Evolutionary conservation across 129 eudicot species (phyloP), one percentile per base, ranked within the genome.

Genomic region (Helianthus annuus): DNA sequence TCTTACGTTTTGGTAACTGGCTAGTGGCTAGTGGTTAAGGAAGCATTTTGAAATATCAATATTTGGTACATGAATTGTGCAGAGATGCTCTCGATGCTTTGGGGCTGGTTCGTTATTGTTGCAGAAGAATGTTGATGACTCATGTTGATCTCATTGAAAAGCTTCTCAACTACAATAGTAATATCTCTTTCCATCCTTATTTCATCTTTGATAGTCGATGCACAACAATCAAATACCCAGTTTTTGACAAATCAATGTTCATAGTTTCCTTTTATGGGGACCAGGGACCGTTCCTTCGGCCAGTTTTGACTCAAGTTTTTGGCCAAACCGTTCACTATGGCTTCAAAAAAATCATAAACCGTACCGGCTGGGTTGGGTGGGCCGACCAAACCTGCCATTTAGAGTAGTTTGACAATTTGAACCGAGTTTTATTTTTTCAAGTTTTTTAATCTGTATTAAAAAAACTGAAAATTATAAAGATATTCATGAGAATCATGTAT

Each of bases 81-180:
- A 93, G 98, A 44, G 98, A 93, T 76, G 98, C 98, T 48, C 92
- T 89, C 49, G 98, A 93, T 87, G 88, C 96, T 9, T 61, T 93
- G 80, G 87, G 84, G 51, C 82, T 93, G 80, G 96, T 89, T 59
- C 98, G 97, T 3, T 93, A 89, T 52, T 93, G 98, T 70, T 93
- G 98, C 68, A 83, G 98, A 80, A 87, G 97, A 72, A 93, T 93
- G 98, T 85, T 93, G 64, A 93, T 93, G 98, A 93, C 97, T 63
- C 98, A 93, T 70, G 97, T 93, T 74, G 98, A 93, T 77, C 95
- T 93, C 78, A 93, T 93, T 48, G 98, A 93, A 91, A 93, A 89
- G 92, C 98, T 93, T 65, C 86, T 93, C 81, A 89, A 89, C 90
- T 89, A 92, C 83, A 89, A 93, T 38, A 85, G 95, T 90, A 72